A percentile compares a stretch with the other conserved stretches of the same genome.
phyloP scores from a whole-genome alignment of 192 early-diverging fungal species.

The Podila horticola region DNA sequence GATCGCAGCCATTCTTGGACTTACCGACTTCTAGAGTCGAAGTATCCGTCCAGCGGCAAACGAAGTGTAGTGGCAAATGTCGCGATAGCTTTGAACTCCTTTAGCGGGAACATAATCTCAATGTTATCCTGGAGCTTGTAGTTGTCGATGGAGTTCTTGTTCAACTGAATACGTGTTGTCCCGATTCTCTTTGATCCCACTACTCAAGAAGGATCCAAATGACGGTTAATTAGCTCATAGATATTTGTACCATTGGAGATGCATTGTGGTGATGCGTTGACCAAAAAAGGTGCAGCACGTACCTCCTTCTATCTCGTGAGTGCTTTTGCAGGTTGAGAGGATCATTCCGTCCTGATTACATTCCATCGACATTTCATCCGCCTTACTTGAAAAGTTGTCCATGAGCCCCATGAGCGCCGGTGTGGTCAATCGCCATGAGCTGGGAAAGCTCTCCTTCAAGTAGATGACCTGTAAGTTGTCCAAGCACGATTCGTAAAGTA shows the following conservation, averaged over 20 bases:
- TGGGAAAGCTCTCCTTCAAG: slow-evolving; percentile 20
- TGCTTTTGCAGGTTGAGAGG: slow-evolving; percentile 18
- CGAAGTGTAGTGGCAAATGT: slow-evolving; percentile 29
- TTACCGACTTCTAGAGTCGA: slow-evolving; percentile 29
- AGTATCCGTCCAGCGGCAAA: slow-evolving; percentile 22
- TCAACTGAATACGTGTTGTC: slow-evolving; percentile 24
- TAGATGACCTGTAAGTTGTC: slow-evolving; percentile 21
- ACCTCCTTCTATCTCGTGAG: slow-evolving; percentile 15
- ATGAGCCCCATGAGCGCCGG: slow-evolving; percentile 23
- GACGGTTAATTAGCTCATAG: background rate
- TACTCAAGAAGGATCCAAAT: background rate
- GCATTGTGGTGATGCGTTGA: no score
- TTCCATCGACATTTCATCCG: slow-evolving; percentile 37
- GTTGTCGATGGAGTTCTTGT: slow-evolving; percentile 6
- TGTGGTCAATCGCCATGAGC: slow-evolving; percentile 25
- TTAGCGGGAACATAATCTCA: slow-evolving; percentile 22
- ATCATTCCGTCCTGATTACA: slow-evolving; percentile 19
- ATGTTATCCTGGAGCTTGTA: slow-evolving; percentile 19
- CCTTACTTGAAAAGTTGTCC: slow-evolving; percentile 41
- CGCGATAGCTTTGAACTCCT: slow-evolving; percentile 44
- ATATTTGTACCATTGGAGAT: no score
- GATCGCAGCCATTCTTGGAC: background rate
- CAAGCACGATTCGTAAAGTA: slow-evolving; percentile 39
- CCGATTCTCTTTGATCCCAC: slow-evolving; percentile 16
- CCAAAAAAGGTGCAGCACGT: background rate